Percentiles rank a stretch among this genome's conserved stretches.
Evolutionary conservation across 345 rosid species (phyloP).

Genomic region (Mallotus nudiflorus): DNA sequence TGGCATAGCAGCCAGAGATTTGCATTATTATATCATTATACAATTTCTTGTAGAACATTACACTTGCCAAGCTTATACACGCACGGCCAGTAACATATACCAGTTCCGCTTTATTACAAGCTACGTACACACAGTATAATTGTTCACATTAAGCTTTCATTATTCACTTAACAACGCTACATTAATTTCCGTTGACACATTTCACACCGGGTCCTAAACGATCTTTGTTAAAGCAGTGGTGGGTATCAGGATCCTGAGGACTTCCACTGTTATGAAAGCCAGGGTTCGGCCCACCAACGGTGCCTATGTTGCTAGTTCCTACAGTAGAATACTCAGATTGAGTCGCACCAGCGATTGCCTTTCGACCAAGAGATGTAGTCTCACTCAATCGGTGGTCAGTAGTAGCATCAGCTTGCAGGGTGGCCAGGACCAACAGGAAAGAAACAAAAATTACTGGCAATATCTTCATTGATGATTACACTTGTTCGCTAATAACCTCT

Average conservation of each 20-base stretch:
- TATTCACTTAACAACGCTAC: no score
- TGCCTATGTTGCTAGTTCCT: not conserved
- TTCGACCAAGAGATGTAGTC: not conserved
- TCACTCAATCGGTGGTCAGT: not conserved
- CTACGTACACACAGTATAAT: not conserved
- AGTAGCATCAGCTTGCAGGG: constrained; percentile 7
- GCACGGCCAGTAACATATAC: no score
- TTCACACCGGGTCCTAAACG: not conserved
- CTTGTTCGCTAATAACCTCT: no score
- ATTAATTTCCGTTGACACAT: not conserved
- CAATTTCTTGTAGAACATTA: no score
- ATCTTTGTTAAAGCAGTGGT: not conserved
- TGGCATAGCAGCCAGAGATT: no score
- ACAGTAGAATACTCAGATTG: no score
- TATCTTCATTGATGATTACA: constrained; percentile 8
- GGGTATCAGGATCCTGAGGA: not conserved
- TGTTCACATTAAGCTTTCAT: not conserved
- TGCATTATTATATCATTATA: no score
- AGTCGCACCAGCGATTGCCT: no score
- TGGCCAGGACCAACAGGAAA: not conserved
- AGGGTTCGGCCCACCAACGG: not conserved
- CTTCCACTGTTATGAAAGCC: not conserved
- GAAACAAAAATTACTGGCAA: not conserved
- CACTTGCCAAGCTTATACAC: no score
- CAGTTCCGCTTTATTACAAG: no score